phyloP scores from a whole-genome alignment of 768 basidiomycete genomes.

The Megacollybia marginata region DNA sequence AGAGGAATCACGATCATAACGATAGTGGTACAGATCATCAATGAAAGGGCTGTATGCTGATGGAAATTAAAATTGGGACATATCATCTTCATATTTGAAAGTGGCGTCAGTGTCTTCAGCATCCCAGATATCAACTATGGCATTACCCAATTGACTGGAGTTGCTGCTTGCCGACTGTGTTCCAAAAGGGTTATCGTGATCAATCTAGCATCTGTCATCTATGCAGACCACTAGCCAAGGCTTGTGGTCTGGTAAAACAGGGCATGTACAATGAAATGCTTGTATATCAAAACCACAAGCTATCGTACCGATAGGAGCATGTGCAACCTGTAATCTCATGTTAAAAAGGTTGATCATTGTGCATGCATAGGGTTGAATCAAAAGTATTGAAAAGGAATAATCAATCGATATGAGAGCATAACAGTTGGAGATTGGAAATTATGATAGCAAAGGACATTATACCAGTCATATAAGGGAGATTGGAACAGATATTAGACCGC shows the following conservation, averaged over 20 bases:
- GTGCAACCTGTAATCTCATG: conserved; percentile 8
- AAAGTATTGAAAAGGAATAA: too few species aligned
- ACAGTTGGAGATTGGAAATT: too few species aligned
- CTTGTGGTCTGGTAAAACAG: conserved; percentile 19
- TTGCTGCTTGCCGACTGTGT: conserved; percentile 12
- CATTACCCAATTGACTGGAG: conserved; percentile 17
- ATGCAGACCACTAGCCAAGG: conserved; percentile 1
- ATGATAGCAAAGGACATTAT: too few species aligned
- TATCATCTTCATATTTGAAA: conserved; percentile 14
- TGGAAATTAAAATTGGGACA: background rate
- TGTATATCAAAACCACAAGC: conserved; percentile 19
- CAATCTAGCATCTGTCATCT: conserved; percentile 13
- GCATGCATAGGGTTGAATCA: too few species aligned
- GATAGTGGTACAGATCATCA: background rate
- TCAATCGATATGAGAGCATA: too few species aligned
- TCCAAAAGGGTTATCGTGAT: conserved; percentile 18
- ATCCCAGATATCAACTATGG: conserved; percentile 16
- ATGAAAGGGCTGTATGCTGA: too few species aligned
- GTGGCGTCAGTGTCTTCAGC: conserved; percentile 6
- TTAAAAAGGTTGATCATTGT: too few species aligned
- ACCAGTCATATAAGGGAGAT: too few species aligned
- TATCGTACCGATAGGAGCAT: conserved; percentile 20
- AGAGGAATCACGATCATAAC: background rate
- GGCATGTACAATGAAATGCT: conserved; percentile 9
- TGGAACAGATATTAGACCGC: too few species aligned